Evolutionary conservation across 2,329 filamentous ascomycete species (phyloP).

Genomic region (Hypomyces perniciosus): DNA sequence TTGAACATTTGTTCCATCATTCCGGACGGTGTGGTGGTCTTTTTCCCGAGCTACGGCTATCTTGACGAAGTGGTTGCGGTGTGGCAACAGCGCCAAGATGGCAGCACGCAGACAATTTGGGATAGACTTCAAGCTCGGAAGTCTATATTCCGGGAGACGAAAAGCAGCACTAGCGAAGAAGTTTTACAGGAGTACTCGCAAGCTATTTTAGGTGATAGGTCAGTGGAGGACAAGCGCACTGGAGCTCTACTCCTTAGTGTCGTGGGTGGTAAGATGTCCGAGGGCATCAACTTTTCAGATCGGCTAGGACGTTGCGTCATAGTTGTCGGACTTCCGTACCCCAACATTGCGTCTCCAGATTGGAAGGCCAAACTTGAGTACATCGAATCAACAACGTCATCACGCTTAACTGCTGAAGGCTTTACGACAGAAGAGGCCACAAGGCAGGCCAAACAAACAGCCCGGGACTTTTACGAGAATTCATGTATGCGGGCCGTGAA

Average conservation of each 20-base stretch:
- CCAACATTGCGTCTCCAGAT: conserved; percentile 81
- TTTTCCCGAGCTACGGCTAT: conserved; percentile 94
- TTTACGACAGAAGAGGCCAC: conserved; percentile 19
- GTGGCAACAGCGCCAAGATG: conserved; percentile 46
- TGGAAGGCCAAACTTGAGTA: conserved; percentile 92
- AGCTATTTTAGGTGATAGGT: conserved; percentile 52
- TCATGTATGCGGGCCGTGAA: conserved; percentile 96
- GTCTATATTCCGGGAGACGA: conserved; percentile 53
- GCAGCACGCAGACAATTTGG: conserved; percentile 45
- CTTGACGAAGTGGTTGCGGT: conserved; percentile 63
- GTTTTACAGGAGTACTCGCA: conserved; percentile 67
- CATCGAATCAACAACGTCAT: conserved; percentile 57
- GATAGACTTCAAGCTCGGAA: conserved; percentile 54
- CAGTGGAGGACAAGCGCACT: conserved; percentile 21
- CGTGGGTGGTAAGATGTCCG: conserved; percentile 88
- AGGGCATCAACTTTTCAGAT: conserved; percentile 98
- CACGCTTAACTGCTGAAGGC: conserved; percentile 27
- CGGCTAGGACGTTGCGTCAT: conserved; percentile 80
- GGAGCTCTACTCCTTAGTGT: conserved; percentile 85
- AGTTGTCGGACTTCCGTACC: conserved; percentile 88
- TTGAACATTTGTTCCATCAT: conserved; percentile 66
- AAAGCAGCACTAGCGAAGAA: conserved; percentile 56
- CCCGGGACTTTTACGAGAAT: conserved; percentile 85
- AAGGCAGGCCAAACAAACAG: conserved; percentile 45
- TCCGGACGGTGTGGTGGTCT: conserved; percentile 85